Evolutionary conservation across 768 basidiomycete species (phyloP).

Genomic region (Rhodosporidiobolus sp.): DNA sequence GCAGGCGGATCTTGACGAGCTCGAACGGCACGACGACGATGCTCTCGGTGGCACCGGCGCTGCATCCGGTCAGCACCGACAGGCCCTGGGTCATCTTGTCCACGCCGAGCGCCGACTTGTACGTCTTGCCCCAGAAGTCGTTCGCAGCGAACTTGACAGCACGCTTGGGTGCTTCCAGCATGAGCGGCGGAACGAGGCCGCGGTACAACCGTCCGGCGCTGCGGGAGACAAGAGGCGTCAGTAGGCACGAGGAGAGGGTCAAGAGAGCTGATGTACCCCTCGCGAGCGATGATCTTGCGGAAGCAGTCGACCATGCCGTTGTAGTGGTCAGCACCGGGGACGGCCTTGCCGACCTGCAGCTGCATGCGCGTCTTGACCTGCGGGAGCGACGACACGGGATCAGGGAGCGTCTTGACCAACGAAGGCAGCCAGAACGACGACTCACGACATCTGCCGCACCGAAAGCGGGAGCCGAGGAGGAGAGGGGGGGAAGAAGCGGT

Average conservation of each 20-base stretch:
- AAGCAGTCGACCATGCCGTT: constrained; percentile 69
- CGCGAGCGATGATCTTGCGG: constrained; percentile 73
- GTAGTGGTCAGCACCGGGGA: constrained; percentile 56
- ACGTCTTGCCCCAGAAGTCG: constrained; percentile 93
- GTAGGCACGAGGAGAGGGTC: not conserved
- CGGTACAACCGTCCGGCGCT: constrained; percentile 82
- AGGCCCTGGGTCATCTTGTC: constrained; percentile 81
- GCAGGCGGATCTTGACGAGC: constrained; percentile 63
- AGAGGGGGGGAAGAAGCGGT: too few relatives aligned
- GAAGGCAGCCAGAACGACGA: not conserved
- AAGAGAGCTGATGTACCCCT: constrained; percentile 66
- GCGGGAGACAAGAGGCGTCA: not conserved
- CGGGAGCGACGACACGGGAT: not conserved
- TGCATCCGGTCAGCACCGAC: constrained; percentile 86
- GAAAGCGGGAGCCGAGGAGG: not conserved
- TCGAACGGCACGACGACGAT: constrained; percentile 84
- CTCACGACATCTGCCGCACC: not conserved
- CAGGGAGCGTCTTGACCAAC: not conserved
- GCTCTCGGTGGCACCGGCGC: constrained; percentile 92
- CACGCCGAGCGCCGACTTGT: constrained; percentile 61
- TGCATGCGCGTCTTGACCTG: constrained; percentile 99
- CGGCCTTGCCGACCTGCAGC: constrained; percentile 76
- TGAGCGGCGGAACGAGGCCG: constrained; percentile 90
- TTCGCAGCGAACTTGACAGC: constrained; percentile 75
- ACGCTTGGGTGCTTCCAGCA: constrained; percentile 96